These are phyloP conservation scores for Alternaria triticimaculans DNA, from an alignment of 2,329 filamentous ascomycete genomes.

Conservation along the genomic window DNA sequence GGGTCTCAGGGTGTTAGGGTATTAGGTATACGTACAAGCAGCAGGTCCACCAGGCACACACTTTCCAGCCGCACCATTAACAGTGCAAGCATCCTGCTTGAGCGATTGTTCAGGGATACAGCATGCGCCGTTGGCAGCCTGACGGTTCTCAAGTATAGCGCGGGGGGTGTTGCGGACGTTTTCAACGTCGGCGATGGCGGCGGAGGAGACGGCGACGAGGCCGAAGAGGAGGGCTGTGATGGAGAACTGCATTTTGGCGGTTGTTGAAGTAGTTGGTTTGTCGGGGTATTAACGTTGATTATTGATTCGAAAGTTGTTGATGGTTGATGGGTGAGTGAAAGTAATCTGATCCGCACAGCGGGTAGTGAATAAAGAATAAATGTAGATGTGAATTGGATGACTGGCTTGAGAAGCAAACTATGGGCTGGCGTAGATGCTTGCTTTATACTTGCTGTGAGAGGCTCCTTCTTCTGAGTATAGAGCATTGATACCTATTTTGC, in stretches of 20 bases:
- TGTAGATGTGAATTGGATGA: constrained; percentile 19
- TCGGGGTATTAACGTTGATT: neutral
- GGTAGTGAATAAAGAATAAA: constrained; percentile 15
- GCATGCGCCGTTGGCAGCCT: constrained; percentile 23
- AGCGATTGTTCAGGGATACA: constrained; percentile 21
- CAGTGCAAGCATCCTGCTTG: constrained; percentile 21
- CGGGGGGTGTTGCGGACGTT: constrained; percentile 18
- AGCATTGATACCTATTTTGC: neutral
- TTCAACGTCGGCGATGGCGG: constrained; percentile 23
- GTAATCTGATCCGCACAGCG: constrained; percentile 19
- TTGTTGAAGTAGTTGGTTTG: constrained; percentile 4
- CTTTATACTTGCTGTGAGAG: constrained; percentile 4
- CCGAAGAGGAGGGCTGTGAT: constrained; percentile 24
- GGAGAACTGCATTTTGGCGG: constrained; percentile 16
- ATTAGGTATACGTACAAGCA: constrained; percentile 10
- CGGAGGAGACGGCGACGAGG: constrained; percentile 24
- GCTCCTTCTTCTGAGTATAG: neutral
- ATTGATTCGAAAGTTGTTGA: neutral
- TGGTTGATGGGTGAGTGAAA: constrained; percentile 12
- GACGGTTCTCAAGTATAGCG: constrained; percentile 14
- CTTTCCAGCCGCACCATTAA: constrained; percentile 22
- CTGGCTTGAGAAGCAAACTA: constrained; percentile 13
- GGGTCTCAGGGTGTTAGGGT: no score
- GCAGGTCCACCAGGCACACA: constrained; percentile 26
- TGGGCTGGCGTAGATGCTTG: neutral